Evolutionary conservation across 2,329 filamentous ascomycete species (phyloP).

Genomic region (Sarocladium brachiariae): DNA sequence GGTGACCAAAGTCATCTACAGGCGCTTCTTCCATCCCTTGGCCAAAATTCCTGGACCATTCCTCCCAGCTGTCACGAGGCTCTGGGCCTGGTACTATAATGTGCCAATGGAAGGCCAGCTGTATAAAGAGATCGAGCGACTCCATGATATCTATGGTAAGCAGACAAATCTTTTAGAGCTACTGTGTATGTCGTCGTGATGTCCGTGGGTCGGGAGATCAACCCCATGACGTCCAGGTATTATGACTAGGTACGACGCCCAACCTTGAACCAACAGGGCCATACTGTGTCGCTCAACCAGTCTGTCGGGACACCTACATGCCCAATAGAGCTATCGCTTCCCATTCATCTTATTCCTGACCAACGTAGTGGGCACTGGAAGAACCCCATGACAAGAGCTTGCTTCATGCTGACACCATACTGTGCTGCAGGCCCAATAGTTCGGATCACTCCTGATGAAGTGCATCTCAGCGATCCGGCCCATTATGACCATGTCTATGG

Average conservation of each 20-base stretch:
- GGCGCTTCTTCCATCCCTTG: conserved; percentile 10
- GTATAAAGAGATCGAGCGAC: background rate
- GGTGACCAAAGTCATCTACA: conserved; percentile 7
- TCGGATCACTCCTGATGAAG: conserved; percentile 14
- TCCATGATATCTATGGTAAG: conserved; percentile 4
- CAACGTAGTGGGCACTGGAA: no score
- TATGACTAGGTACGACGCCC: background rate
- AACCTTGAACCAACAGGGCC: background rate
- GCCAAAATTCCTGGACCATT: conserved; percentile 23
- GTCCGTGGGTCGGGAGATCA: conserved; percentile 1
- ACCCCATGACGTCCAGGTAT: background rate
- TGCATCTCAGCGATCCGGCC: conserved; percentile 21
- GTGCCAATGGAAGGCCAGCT: conserved; percentile 15
- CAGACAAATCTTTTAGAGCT: background rate
- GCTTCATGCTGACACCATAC: background rate
- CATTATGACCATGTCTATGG: conserved; percentile 20
- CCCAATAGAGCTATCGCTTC: background rate
- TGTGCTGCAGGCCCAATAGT: conserved; percentile 9
- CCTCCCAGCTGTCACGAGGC: conserved; percentile 44
- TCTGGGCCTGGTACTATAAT: conserved; percentile 48
- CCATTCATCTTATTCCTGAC: no score
- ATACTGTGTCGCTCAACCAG: background rate
- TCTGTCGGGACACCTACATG: background rate
- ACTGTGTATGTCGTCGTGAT: background rate
- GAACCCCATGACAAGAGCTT: background rate